Percentiles rank a stretch among this genome's conserved stretches.
Evolutionary conservation across 495 filamentous ascomycete species (phyloP).

Genomic region (Xylaria castorea): DNA sequence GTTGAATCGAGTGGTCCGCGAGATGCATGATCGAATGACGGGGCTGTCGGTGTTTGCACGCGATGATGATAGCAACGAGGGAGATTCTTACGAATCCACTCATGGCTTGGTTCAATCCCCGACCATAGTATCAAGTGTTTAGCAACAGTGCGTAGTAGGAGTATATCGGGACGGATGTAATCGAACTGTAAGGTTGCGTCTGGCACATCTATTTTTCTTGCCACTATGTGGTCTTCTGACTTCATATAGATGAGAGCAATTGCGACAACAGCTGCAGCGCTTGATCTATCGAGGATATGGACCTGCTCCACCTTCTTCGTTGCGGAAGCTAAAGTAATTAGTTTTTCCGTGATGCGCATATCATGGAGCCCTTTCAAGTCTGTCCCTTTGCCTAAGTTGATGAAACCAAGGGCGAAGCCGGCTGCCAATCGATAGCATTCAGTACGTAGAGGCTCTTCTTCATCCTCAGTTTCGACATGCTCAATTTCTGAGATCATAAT

Average conservation of each 20-base stretch:
- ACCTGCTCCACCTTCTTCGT: constrained; percentile 87
- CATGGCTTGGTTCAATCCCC: constrained; percentile 69
- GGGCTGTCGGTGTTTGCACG: constrained; percentile 29
- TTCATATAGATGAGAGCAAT: constrained; percentile 98
- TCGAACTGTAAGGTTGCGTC: constrained; percentile 90
- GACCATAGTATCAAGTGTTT: constrained; percentile 94
- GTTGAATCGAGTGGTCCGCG: constrained; percentile 41
- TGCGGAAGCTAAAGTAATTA: constrained; percentile 82
- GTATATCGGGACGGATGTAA: constrained; percentile 91
- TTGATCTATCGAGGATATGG: constrained; percentile 90
- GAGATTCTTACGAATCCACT: constrained; percentile 78
- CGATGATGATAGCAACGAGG: constrained; percentile 68
- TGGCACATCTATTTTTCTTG: constrained; percentile 90
- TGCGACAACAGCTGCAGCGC: constrained; percentile 86
- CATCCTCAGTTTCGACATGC: constrained; percentile 71
- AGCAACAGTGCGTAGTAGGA: constrained; percentile 89
- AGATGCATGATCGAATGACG: constrained; percentile 26
- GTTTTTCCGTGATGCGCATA: constrained; percentile 89
- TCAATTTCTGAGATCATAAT: constrained; percentile 98
- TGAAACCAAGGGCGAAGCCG: constrained; percentile 91
- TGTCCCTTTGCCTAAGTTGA: constrained; percentile 90
- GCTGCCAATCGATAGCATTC: constrained; percentile 95
- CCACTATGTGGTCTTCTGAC: constrained; percentile 85
- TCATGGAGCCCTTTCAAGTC: constrained; percentile 90
- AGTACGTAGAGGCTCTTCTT: constrained; percentile 81